Percentiles rank a stretch among this genome's conserved stretches.
These are phyloP conservation scores for Tetrapisispora taiwanensis DNA, from an alignment of 805 yeast species.

Conservation along the genomic window DNA sequence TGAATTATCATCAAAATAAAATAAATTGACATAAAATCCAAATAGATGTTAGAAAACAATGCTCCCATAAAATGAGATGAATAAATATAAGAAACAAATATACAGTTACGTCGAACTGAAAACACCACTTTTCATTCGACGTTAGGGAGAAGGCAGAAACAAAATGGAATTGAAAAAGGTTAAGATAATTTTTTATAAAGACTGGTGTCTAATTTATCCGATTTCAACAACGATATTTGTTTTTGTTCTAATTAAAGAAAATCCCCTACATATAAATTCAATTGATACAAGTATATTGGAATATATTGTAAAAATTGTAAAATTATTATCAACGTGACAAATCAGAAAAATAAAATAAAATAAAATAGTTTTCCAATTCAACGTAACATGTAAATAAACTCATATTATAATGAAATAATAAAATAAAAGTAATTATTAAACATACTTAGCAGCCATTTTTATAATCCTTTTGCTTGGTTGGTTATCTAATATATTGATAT, in stretches of 20 bases:
- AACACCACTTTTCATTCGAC: slow-evolving; percentile 33
- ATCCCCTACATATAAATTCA: slow-evolving; percentile 1
- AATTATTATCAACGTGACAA: no score
- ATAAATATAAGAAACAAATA: slow-evolving; percentile 6
- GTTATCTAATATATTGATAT: not conserved
- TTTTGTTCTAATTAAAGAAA: slow-evolving; percentile 19
- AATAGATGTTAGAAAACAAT: not conserved
- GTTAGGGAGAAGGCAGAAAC: slow-evolving; percentile 30
- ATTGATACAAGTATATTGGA: not conserved
- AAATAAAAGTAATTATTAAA: slow-evolving; percentile 4
- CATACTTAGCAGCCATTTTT: slow-evolving; percentile 33
- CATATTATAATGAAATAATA: not conserved
- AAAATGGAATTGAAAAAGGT: slow-evolving; percentile 15
- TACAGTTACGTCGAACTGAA: slow-evolving; percentile 33
- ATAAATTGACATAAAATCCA: not conserved
- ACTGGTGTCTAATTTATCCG: slow-evolving; percentile 7
- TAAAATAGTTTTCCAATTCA: slow-evolving; percentile 5
- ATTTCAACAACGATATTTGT: slow-evolving; percentile 12
- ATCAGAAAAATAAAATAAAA: not conserved
- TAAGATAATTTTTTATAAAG: not conserved
- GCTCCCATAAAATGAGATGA: not conserved
- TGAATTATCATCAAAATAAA: slow-evolving; percentile 3
- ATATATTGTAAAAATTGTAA: no score
- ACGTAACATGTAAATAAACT: slow-evolving; percentile 16
- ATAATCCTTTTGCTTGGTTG: slow-evolving; percentile 15